phyloP scores from a whole-genome alignment of 2,329 filamentous ascomycete species.

The Colletotrichum lentis region DNA sequence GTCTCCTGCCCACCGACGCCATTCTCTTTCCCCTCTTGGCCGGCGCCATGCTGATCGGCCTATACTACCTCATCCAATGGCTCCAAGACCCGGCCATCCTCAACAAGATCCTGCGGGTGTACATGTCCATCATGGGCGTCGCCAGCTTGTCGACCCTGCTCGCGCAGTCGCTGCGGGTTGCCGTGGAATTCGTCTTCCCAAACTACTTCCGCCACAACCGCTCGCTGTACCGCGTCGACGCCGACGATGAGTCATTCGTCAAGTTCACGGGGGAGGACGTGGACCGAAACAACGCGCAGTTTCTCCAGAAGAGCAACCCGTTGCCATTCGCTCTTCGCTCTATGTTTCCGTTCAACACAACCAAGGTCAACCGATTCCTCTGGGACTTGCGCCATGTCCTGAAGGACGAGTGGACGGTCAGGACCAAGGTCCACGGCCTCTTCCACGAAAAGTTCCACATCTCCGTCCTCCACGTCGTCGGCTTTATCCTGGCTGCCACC shows the following conservation, averaged over 20 bases:
- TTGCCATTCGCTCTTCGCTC: slow-evolving; percentile 45
- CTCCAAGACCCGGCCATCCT: slow-evolving; percentile 81
- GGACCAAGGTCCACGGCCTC: slow-evolving; percentile 61
- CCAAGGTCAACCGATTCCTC: slow-evolving; percentile 41
- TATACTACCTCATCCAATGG: slow-evolving; percentile 92
- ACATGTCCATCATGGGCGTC: slow-evolving; percentile 83
- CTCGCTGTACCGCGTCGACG: slow-evolving; percentile 56
- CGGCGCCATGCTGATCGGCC: slow-evolving; percentile 71
- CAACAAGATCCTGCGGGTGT: slow-evolving; percentile 83
- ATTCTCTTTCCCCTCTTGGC: slow-evolving; percentile 85
- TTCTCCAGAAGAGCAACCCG: slow-evolving; percentile 40
- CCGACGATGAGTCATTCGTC: slow-evolving; percentile 51
- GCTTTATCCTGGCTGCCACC: slow-evolving; percentile 61
- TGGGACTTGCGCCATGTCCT: slow-evolving; percentile 64
- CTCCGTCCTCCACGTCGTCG: slow-evolving; percentile 65
- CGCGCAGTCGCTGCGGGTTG: slow-evolving; percentile 73
- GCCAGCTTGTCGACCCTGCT: slow-evolving; percentile 77
- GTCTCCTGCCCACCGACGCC: slow-evolving; percentile 78
- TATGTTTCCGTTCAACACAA: neutral
- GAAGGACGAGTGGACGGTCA: slow-evolving; percentile 60
- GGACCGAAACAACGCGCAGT: slow-evolving; percentile 3
- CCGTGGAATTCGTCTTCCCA: slow-evolving; percentile 76
- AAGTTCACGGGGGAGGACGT: neutral
- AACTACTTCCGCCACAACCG: slow-evolving; percentile 66
- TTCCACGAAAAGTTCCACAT: slow-evolving; percentile 58